Conservation (phyloP, 768 basidiomycete species). For the Chalciporus pseudorubinellus region DNA sequence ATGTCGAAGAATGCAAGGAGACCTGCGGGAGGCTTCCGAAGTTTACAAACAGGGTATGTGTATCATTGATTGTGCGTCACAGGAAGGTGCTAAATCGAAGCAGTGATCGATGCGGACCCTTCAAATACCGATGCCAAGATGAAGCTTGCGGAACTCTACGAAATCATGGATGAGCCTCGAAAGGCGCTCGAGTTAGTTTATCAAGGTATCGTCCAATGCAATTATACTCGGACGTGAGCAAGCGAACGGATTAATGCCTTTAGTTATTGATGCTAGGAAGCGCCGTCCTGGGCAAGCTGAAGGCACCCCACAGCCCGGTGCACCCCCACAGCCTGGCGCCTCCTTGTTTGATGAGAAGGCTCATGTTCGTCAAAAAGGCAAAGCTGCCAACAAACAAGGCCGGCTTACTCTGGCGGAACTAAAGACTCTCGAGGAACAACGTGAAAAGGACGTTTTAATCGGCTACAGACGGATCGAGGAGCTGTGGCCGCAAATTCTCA, state of each 20-base stretch:
- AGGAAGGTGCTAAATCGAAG: neutral
- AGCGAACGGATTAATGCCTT: neutral
- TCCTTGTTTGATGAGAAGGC: slow-evolving; percentile 67
- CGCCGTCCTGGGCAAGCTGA: slow-evolving; percentile 39
- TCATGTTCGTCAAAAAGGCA: slow-evolving; percentile 37
- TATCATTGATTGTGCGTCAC: neutral
- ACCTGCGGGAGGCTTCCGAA: slow-evolving; percentile 73
- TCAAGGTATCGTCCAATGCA: slow-evolving; percentile 40
- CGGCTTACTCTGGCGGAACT: slow-evolving; percentile 59
- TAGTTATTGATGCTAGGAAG: slow-evolving; percentile 62
- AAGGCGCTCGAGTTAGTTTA: slow-evolving; percentile 70
- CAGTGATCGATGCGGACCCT: slow-evolving; percentile 76
- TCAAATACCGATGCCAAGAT: slow-evolving; percentile 71
- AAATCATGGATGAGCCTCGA: slow-evolving; percentile 47
- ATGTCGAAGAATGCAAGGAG: slow-evolving; percentile 75
- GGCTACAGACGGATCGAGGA: slow-evolving; percentile 61
- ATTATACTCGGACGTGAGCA: slow-evolving; percentile 49
- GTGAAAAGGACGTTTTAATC: slow-evolving; percentile 60
- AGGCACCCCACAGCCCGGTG: slow-evolving; percentile 7
- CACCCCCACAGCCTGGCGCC: slow-evolving; percentile 30
- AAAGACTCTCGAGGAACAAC: slow-evolving; percentile 59
- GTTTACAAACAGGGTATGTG: slow-evolving; percentile 76
- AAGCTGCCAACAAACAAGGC: slow-evolving; percentile 26
- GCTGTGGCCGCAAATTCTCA: slow-evolving; percentile 57
- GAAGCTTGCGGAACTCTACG: neutral